Percentiles rank a stretch among this genome's conserved stretches.
Evolutionary conservation across 768 basidiomycete species (phyloP).

Genomic region (Gelatoporia subvermispora): DNA sequence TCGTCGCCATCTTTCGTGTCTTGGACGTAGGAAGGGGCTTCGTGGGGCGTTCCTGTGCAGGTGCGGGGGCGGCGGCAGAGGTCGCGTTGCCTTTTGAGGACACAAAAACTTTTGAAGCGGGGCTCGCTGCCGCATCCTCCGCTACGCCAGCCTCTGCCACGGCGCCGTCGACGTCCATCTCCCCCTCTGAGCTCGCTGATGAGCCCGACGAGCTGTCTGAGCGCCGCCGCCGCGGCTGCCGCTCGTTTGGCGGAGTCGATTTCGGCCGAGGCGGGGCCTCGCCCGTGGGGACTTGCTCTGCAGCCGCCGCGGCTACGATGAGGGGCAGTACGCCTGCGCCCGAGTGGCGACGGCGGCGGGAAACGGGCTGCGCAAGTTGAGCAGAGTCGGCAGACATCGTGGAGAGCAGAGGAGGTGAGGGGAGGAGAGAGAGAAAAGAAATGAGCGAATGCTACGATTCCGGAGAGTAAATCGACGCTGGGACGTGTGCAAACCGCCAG

Average conservation of each 20-base stretch:
- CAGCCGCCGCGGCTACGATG: conserved; percentile 10
- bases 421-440: neutral
- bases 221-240: conserved; percentile 26
- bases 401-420: conserved; percentile 1
- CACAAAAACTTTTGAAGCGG: conserved; percentile 4
- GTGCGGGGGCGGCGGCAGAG: conserved; percentile 11
- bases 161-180: conserved; percentile 20
- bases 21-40: conserved; percentile 54
- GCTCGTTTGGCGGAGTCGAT: conserved; percentile 63
- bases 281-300: conserved; percentile 17
- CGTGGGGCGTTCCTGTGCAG: conserved; percentile 47
- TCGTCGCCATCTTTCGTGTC: conserved; percentile 45
- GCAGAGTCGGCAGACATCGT: conserved; percentile 10
- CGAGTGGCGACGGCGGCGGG: conserved; percentile 49
- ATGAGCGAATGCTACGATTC: neutral
- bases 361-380: conserved; percentile 1
- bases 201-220: conserved; percentile 23
- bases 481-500: neutral
- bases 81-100: conserved; percentile 5
- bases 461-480: neutral
- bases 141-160: conserved; percentile 17
- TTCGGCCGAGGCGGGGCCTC: conserved; percentile 64
- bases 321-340: conserved; percentile 24
- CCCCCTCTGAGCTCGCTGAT: conserved; percentile 23
- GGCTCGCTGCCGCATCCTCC: neutral